Evolutionary conservation across 768 basidiomycete genomes (phyloP), one percentile per base, ranked within the genome.

Genomic region (Mycena pura): DNA sequence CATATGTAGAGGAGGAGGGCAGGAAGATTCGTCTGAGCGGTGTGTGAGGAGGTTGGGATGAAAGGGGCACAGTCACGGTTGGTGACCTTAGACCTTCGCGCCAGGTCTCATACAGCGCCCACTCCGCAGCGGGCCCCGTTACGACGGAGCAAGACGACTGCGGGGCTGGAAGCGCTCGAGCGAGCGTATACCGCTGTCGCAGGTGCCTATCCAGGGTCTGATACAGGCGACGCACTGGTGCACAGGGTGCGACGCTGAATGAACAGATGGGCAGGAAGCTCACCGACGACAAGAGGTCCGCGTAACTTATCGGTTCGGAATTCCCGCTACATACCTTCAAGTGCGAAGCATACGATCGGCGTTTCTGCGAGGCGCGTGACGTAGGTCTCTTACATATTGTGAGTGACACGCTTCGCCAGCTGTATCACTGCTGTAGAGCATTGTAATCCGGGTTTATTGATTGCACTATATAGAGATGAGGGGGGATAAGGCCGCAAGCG

Each of bases 181-280:
- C 74, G 75, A 9, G 80, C 82, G 11, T 83, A 81, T 58, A 76
- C 76, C 9, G 76, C 77, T 11, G 66, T 86, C 14, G 62, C 85
- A 87, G 57, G 74, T 82, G 29, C 76, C 82, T 15, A 71, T 82
- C 24, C 73, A 82, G 22, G 84, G 85, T 61, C 75, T 87, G 14
- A 63, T 82, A 14, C 78, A 79, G 25, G 83, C 82, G 9, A 77
- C 79, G 17, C 74, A 68, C 32, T 64, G 28, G 78, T 82, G 5
- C 77, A 82, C 62, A 74, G 78, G 79, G 81, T 36, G 72, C 74
- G 15, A 74, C 75, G 28, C 65, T 86, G 59, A 82, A 78, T 28
- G 81, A 82, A 60, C 77, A 81, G 65, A 74, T 86, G 68, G 69
- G 69, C 40, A 76, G 73, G 63, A 79, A 76, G 64, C 57, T 80